Base-by-base conservation (phyloP, 2,329 filamentous ascomycete species). In the Cytospora paraplurivora region DNA sequence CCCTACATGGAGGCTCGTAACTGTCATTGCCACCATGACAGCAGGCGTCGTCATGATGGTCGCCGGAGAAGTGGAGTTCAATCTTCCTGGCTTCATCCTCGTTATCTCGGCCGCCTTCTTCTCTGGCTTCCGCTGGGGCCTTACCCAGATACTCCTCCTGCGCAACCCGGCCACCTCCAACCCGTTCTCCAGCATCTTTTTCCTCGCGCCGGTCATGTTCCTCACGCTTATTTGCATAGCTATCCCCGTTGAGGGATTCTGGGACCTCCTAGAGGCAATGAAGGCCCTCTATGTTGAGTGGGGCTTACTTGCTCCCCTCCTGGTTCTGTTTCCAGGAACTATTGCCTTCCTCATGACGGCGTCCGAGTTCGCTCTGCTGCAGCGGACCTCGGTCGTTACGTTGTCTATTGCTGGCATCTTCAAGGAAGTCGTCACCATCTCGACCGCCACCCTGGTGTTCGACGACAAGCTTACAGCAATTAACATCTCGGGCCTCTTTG, bases 141-240 rank as follows among this genome's bases (percentile, higher is more conserved):
- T 99, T n/a, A 98, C 95, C 0, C 95, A 99, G 74, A 97, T 99
- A 65, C 86, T 99, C 4, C 86, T 99, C 7, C 86, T 98, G 34
- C 90, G 93, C 69, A 96, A 97, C 76, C 93, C 93, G 1, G 93
- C 95, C 21, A 99, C 95, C 0, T 92, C 91, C 52, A 99, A 99
- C 72, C 95, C 95, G 0, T 98, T 99, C 76, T 94, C 92, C 15
- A 96, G 91, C 70, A 96, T 99, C 69, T 97, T 98, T 79, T 97
- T 93, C 77, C 86, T 99, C n/a, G 93, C 93, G 0, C 95, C 95
- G 1, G 86, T 97, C 77, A 99, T 99, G 95, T 99, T 99, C 72
- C 52, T 90, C 67, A 89, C 89, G 21, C 83, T 99, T 35, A 80
- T 96, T 58, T 71, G 87, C 63, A 90, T 99, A 67, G 92, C 95